These are phyloP conservation scores for Fusarium mangiferae DNA, from an alignment of 2,329 filamentous ascomycete species.

Conservation along the genomic window DNA sequence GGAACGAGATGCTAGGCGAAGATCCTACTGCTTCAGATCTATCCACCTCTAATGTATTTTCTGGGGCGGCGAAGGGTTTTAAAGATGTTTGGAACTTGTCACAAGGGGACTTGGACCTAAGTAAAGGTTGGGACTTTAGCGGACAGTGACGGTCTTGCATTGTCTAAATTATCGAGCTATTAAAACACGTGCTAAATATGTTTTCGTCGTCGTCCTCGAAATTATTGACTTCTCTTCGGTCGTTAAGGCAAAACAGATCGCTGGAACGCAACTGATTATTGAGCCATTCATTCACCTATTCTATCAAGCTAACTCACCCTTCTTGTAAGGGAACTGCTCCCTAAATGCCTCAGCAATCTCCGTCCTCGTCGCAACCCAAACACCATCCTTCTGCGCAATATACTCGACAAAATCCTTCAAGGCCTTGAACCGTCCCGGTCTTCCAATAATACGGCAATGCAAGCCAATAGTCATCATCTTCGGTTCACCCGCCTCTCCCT, in stretches of 20 bases:
- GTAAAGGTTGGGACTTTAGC: background rate
- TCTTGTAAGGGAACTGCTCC: background rate
- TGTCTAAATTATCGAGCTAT: background rate
- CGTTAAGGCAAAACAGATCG: background rate
- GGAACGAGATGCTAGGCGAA: background rate
- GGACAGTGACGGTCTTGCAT: background rate
- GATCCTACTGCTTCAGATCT: background rate
- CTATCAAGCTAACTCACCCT: background rate
- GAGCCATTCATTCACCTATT: accelerated
- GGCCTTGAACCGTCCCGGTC: background rate
- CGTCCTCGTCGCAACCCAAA: constrained; percentile 3
- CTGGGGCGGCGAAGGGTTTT: background rate
- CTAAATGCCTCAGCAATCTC: background rate
- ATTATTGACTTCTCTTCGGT: background rate
- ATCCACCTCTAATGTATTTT: accelerated
- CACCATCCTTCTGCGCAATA: background rate
- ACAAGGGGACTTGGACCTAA: background rate
- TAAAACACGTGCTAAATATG: too few relatives aligned
- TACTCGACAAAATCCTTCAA: constrained; percentile 8
- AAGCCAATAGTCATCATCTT: constrained; percentile 5
- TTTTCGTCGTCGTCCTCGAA: too few relatives aligned
- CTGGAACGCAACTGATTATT: accelerated
- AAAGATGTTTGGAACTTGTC: background rate
- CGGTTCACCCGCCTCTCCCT: background rate
- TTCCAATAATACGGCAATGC: constrained; percentile 13